These are phyloP conservation scores for Tardiomyces depauwii DNA, from an alignment of 1,139 yeast genomes.

Conservation along the genomic window DNA sequence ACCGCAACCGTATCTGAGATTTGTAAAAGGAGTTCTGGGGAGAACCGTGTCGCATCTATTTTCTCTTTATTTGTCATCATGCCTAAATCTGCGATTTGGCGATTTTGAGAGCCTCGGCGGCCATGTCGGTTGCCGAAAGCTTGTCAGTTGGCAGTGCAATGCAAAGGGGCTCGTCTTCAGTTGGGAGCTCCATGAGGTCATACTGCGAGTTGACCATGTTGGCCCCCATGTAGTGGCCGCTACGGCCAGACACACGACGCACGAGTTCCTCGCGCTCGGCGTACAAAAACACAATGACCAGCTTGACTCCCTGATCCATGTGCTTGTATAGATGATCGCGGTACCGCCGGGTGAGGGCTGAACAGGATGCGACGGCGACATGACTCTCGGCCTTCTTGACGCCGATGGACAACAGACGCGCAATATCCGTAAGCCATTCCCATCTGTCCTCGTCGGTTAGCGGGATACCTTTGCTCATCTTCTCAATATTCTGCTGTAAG, in stretches of 20 bases:
- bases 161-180: slow-evolving; percentile 21
- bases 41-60: too few relatives aligned
- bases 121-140: not conserved
- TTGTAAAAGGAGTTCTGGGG: too few relatives aligned
- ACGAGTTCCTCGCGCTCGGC: slow-evolving; percentile 52
- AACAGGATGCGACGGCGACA: slow-evolving; percentile 57
- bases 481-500: slow-evolving; percentile 43
- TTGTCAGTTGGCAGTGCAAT: slow-evolving; percentile 2
- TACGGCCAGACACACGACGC: slow-evolving; percentile 47
- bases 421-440: slow-evolving; percentile 65
- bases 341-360: slow-evolving; percentile 66
- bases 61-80: too few relatives aligned
- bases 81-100: not conserved
- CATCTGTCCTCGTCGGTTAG: slow-evolving; percentile 82
- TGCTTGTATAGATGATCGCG: slow-evolving; percentile 42
- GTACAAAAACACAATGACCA: slow-evolving; percentile 55
- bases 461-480: slow-evolving; percentile 75
- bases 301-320: slow-evolving; percentile 26
- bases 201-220: slow-evolving; percentile 76
- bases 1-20: too few relatives aligned
- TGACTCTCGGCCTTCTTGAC: slow-evolving; percentile 13
- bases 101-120: not conserved
- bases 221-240: slow-evolving; percentile 77
- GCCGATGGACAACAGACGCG: slow-evolving; percentile 26
- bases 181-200: slow-evolving; percentile 62